Conservation (phyloP, 768 basidiomycete genomes). For the Panaeolus cyanescens region DNA sequence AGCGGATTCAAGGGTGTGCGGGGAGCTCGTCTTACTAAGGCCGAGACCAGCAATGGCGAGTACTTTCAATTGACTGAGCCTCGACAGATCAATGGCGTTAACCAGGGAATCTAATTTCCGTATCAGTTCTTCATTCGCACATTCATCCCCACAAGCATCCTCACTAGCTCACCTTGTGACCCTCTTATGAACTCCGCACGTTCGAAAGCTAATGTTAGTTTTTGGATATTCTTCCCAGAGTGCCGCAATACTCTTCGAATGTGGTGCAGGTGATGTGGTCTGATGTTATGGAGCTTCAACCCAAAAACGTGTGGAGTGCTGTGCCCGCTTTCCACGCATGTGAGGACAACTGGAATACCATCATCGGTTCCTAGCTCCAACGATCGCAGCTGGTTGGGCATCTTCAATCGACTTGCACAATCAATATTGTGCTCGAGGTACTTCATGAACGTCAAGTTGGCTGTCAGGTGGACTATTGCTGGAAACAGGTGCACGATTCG, state of each 20-base stretch:
- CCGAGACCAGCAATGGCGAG: constrained; percentile 20
- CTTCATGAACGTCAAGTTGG: constrained; percentile 28
- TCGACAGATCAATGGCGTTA: constrained; percentile 20
- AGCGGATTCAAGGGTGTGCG: constrained; percentile 9
- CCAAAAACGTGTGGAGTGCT: constrained; percentile 5
- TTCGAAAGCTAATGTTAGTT: constrained; percentile 16
- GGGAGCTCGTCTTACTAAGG: neutral
- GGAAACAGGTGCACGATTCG: constrained; percentile 25
- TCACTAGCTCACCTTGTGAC: neutral
- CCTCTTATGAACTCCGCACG: constrained; percentile 1
- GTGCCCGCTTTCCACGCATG: constrained; percentile 10
- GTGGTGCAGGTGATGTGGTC: constrained; percentile 15
- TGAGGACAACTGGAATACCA: constrained; percentile 25
- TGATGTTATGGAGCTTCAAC: constrained; percentile 19
- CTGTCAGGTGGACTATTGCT: constrained; percentile 20
- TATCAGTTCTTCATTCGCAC: neutral
- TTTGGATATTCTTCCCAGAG: constrained; percentile 17
- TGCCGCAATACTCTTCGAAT: constrained; percentile 13
- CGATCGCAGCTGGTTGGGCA: constrained; percentile 16
- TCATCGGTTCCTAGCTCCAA: constrained; percentile 27
- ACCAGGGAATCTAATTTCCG: constrained; percentile 13
- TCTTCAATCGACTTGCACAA: constrained; percentile 9
- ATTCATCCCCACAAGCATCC: neutral
- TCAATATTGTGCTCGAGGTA: constrained; percentile 25
- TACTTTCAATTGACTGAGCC: constrained; percentile 16